Conservation (phyloP, 345 rosid species). For the Camelina hispida region DNA sequence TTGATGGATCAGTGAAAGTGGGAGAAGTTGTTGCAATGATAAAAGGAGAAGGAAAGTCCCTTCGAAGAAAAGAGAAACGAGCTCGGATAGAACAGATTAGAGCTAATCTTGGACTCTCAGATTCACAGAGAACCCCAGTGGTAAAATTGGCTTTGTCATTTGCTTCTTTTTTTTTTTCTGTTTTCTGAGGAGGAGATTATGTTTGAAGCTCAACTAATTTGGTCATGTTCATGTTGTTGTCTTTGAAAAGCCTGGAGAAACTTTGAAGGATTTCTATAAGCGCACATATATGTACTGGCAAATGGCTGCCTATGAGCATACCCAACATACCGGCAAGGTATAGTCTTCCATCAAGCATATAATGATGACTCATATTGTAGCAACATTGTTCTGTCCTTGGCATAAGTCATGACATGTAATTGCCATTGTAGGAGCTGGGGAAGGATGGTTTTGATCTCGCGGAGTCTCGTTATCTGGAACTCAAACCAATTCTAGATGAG, state of each 20-base stretch:
- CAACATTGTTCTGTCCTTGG: neutral
- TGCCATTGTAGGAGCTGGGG: slow-evolving; percentile 75
- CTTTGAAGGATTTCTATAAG: slow-evolving; percentile 87
- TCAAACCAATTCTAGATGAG: slow-evolving; percentile 94
- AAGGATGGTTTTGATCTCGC: slow-evolving; percentile 98
- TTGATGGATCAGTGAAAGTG: slow-evolving; percentile 56
- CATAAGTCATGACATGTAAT: slow-evolving; percentile 25
- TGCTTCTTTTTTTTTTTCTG: neutral
- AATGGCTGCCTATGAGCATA: slow-evolving; percentile 98
- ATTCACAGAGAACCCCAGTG: slow-evolving; percentile 88
- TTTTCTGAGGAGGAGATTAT: neutral
- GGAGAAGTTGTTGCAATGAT: slow-evolving; percentile 92
- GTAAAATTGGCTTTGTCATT: slow-evolving; percentile 46
- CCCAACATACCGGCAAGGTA: slow-evolving; percentile 99
- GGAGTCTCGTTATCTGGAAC: slow-evolving; percentile 80
- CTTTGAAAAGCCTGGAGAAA: slow-evolving; percentile 88
- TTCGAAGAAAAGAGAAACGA: slow-evolving; percentile 89
- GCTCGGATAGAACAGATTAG: slow-evolving; percentile 94
- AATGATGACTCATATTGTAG: neutral
- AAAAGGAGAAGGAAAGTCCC: slow-evolving; percentile 75
- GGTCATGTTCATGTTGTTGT: slow-evolving; percentile 20
- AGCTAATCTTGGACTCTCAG: slow-evolving; percentile 94
- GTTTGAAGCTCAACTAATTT: slow-evolving; percentile 28
- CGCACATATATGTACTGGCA: slow-evolving; percentile 97
- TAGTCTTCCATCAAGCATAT: neutral